Base-by-base conservation (phyloP, 2,329 filamentous ascomycete species). In the Hirsutella minnesotensis region DNA sequence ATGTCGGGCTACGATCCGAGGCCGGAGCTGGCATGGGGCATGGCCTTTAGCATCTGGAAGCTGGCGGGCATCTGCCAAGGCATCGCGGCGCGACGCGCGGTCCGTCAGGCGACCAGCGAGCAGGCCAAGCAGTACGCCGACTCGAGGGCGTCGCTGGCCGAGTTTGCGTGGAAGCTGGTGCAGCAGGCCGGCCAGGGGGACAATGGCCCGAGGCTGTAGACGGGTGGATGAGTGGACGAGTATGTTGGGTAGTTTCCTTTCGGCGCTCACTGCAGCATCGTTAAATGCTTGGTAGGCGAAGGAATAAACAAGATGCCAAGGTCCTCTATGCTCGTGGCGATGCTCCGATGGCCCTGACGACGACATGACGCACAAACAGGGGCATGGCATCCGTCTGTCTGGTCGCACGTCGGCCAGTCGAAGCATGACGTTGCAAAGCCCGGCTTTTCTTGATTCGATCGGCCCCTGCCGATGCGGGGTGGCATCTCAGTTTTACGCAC, bases 71-170 rank as follows among this genome's bases (percentile, higher is more conserved):
- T 84, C 48, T 75, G 70, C 52, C 92, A 98, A 68, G 92, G 92
- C 3, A 96, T 98, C 59, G 89, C 89, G 39, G 92, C 92, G 40
- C 70, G 92, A 49, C 84, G 84, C 60, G 92, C 92, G 21, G 67
- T 75, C 39, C 70, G 90, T 39, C 90, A 96, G 71, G 92, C 92
- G 31, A 95, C 88, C 64, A 95, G 87, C 60, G 83, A 78, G 45
- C 77, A 83, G 59, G 92, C 92, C 7, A 75, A 71, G 52, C 72
- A 79, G 35, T 86, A 94, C 62, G 87, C 73, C 0, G 67, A 66
- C 43, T 75, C 77, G 59, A 80, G 85, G 64, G 72, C 68, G 38
- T 80, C 84, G 19, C 77, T 90, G 68, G 88, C 83, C 0, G 72
- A 86, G 61, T 71, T 83, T 53, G 86, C 87, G 5, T 95, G 88